These are phyloP conservation scores for Onygenales sp. DNA, from an alignment of 2,329 filamentous ascomycete species.

Conservation along the genomic window DNA sequence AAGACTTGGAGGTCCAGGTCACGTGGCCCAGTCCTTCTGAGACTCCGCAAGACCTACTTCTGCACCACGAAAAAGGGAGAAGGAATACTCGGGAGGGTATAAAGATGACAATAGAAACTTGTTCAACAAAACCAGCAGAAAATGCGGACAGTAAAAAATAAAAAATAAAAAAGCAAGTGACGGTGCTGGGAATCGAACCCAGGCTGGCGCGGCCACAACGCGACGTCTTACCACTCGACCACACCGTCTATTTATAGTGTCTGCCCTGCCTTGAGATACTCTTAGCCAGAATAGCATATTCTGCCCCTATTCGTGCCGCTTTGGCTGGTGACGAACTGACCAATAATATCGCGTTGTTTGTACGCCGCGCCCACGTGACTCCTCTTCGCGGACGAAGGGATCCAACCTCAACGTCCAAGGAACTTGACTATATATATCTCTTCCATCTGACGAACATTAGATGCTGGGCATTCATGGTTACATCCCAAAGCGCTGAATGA, in stretches of 20 bases:
- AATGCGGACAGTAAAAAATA: not conserved
- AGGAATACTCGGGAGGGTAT: not conserved
- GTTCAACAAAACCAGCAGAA: not conserved
- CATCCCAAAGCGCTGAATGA: too few relatives aligned
- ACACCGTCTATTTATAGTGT: not conserved
- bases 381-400: too few relatives aligned
- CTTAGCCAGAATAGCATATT: not conserved
- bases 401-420: too few relatives aligned
- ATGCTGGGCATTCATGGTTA: too few relatives aligned
- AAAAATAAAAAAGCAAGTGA: not conserved
- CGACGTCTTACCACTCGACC: constrained; percentile 3
- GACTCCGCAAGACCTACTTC: too few relatives aligned
- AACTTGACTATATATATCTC: too few relatives aligned
- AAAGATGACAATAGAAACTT: not conserved
- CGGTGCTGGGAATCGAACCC: constrained; percentile 4
- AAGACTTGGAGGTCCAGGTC: not conserved
- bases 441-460: too few relatives aligned
- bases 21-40: not conserved
- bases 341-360: too few relatives aligned
- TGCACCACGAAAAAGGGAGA: too few relatives aligned
- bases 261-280: not conserved
- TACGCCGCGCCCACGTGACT: too few relatives aligned
- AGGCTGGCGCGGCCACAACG: constrained; percentile 4
- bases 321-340: too few relatives aligned
- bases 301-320: too few relatives aligned